These are phyloP conservation scores for Pseudoneurospora amorphoporcata DNA, from an alignment of 495 filamentous ascomycete genomes.

Conservation along the genomic window DNA sequence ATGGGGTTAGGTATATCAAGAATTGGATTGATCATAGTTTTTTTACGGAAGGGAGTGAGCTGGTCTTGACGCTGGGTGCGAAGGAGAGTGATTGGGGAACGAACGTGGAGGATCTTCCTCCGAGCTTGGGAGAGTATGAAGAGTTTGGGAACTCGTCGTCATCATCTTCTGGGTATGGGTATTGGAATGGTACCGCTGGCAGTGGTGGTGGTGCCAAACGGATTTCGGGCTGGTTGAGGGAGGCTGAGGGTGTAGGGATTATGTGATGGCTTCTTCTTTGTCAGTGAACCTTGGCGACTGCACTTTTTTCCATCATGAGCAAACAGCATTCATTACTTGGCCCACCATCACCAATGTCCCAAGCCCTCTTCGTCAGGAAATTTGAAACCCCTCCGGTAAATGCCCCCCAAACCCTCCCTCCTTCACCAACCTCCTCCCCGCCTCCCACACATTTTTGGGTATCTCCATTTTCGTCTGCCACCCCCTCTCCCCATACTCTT, in stretches of 20 bases:
- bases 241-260: not conserved
- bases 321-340: not conserved
- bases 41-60: slow-evolving; percentile 57
- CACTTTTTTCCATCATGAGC: not conserved
- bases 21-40: slow-evolving; percentile 70
- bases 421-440: slow-evolving; percentile 22
- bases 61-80: slow-evolving; percentile 54
- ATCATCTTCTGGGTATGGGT: not conserved
- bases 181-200: not conserved
- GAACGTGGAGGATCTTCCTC: slow-evolving; percentile 51
- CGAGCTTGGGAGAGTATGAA: slow-evolving; percentile 33
- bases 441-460: slow-evolving; percentile 26
- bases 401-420: slow-evolving; percentile 12
- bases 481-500: slow-evolving; percentile 25
- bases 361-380: not conserved
- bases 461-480: slow-evolving; percentile 28
- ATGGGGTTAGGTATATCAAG: slow-evolving; percentile 53
- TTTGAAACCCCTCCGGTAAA: slow-evolving; percentile 8
- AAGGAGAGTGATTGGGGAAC: slow-evolving; percentile 67
- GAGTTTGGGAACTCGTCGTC: slow-evolving; percentile 14
- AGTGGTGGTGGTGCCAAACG: not conserved
- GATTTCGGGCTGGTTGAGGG: not conserved
- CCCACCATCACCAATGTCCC: not conserved
- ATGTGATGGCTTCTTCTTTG: not conserved
- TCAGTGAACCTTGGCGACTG: not conserved